These are phyloP conservation scores for Candida dajiaensis DNA, from an alignment of 805 yeast genomes.

Conservation along the genomic window DNA sequence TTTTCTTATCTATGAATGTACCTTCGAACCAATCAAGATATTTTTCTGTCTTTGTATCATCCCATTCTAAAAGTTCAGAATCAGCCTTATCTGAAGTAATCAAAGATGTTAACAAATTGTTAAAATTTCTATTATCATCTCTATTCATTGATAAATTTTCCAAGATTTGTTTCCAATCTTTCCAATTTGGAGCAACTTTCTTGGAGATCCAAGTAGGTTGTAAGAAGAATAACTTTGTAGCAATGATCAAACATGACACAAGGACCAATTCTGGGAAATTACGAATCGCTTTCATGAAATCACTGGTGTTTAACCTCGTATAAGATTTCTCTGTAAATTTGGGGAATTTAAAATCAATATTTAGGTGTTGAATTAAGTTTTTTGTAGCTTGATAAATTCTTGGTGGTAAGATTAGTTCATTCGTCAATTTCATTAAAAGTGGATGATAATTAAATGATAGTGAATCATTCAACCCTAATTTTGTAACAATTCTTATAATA, in stretches of 20 bases:
- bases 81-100: conserved; percentile 22
- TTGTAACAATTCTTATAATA: conserved; percentile 16
- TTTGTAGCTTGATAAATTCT: conserved; percentile 36
- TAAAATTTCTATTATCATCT: conserved; percentile 5
- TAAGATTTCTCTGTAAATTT: neutral
- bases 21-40: conserved; percentile 48
- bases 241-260: conserved; percentile 8
- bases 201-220: conserved; percentile 3
- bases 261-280: conserved; percentile 30
- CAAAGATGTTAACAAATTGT: conserved; percentile 7
- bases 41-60: conserved; percentile 35
- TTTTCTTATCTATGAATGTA: conserved; percentile 14
- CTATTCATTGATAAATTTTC: conserved; percentile 10
- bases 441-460: conserved; percentile 29
- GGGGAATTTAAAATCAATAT: conserved; percentile 3
- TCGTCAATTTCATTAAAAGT: conserved; percentile 34
- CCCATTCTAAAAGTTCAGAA: conserved; percentile 40
- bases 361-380: conserved; percentile 21
- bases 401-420: conserved; percentile 44
- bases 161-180: conserved; percentile 19
- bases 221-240: conserved; percentile 21
- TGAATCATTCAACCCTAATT: neutral
- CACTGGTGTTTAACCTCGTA: neutral
- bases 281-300: conserved; percentile 23
- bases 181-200: conserved; percentile 1